phyloP scores from a whole-genome alignment of 768 basidiomycete species.

The Goffeauzyma gilvescens region DNA sequence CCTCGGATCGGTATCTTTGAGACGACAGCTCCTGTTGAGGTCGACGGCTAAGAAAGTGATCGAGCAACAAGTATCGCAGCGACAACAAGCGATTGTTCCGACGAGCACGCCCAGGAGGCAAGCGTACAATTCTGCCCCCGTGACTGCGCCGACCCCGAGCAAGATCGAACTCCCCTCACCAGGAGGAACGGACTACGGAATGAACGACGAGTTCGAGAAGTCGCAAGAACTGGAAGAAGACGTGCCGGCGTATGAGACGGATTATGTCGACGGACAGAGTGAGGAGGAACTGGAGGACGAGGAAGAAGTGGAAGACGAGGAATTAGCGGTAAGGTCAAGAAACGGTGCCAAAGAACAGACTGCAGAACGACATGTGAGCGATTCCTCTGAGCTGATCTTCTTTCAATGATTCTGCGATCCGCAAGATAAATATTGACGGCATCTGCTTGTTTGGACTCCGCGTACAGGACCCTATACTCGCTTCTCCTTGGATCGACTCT shows the following conservation, averaged over 20 bases:
- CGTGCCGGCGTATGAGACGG: slow-evolving; percentile 16
- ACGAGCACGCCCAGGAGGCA: background rate
- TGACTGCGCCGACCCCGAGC: background rate
- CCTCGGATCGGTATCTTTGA: slow-evolving; percentile 14
- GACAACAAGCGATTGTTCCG: background rate
- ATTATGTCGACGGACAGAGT: slow-evolving; percentile 3
- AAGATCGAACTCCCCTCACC: slow-evolving; percentile 8
- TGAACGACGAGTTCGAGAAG: slow-evolving; percentile 5
- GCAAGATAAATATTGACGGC: too few relatives aligned
- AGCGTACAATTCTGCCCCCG: background rate
- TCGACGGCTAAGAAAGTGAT: slow-evolving; percentile 26
- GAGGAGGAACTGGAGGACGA: slow-evolving; percentile 37
- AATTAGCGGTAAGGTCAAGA: too few relatives aligned
- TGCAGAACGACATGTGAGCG: too few relatives aligned
- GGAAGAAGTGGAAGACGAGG: slow-evolving; percentile 5
- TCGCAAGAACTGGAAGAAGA: too few relatives aligned
- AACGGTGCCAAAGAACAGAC: too few relatives aligned
- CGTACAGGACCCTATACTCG: too few relatives aligned
- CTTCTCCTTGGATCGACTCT: too few relatives aligned
- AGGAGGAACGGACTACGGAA: slow-evolving; percentile 5
- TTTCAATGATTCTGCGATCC: too few relatives aligned
- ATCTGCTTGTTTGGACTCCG: too few relatives aligned
- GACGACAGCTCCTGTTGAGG: slow-evolving; percentile 23
- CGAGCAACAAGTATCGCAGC: slow-evolving; percentile 12
- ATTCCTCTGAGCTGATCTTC: too few relatives aligned